Percentiles rank a stretch among this genome's conserved stretches.
phyloP scores from a whole-genome alignment of 768 basidiomycete species.

The Auricularia auricula-judae region DNA sequence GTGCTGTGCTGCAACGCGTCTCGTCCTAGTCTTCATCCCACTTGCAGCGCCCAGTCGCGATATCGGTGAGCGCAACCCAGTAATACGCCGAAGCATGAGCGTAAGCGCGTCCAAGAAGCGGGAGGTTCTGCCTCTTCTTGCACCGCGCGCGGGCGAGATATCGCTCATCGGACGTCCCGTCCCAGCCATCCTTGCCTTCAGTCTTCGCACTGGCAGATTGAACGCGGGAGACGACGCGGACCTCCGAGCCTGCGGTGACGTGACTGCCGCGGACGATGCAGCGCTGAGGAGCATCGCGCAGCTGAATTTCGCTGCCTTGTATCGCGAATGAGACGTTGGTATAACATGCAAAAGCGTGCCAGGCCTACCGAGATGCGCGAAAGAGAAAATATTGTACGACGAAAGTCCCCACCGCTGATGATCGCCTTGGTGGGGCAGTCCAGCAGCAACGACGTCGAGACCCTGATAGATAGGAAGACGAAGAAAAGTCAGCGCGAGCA shows the following conservation, averaged over 20 bases:
- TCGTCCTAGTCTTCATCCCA: too few species aligned
- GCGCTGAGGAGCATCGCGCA: constrained; percentile 2
- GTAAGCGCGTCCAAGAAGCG: too few species aligned
- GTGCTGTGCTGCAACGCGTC: too few species aligned
- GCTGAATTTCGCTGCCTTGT: constrained; percentile 7
- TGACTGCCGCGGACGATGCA: constrained; percentile 9
- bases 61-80: too few species aligned
- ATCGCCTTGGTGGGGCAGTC: constrained; percentile 10
- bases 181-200: too few species aligned
- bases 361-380: constrained; percentile 3
- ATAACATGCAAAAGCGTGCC: not conserved
- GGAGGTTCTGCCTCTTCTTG: too few species aligned
- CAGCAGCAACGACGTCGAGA: constrained; percentile 9
- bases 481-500: not conserved
- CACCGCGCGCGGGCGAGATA: too few species aligned
- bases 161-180: too few species aligned
- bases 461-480: constrained; percentile 1
- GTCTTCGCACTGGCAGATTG: not conserved
- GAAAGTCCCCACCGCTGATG: constrained; percentile 9
- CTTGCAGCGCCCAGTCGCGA: too few species aligned
- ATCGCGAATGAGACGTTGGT: not conserved
- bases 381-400: constrained; percentile 12
- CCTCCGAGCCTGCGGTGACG: constrained; percentile 9
- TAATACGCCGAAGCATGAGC: too few species aligned
- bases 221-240: constrained; percentile 7